Percentiles rank a stretch among this genome's conserved stretches.
Evolutionary conservation across 805 yeast genomes (phyloP).

Genomic region (Hanseniaspora valbyensis): DNA sequence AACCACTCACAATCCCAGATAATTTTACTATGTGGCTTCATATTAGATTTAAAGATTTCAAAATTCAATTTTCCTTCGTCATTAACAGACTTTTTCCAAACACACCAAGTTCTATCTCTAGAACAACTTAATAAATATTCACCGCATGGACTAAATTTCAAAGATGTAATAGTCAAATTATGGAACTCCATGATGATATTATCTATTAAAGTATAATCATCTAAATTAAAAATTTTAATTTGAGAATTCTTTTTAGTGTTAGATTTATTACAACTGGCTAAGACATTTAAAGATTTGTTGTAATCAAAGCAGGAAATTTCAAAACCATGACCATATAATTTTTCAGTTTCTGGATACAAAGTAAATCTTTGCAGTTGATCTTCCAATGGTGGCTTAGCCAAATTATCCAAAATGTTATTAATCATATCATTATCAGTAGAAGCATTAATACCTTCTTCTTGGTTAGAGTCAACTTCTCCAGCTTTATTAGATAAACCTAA

Average conservation of each 20-base stretch:
- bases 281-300: constrained; percentile 46
- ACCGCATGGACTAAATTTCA: constrained; percentile 63
- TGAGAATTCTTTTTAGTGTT: constrained; percentile 78
- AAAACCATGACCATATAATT: constrained; percentile 94
- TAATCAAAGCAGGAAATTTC: constrained; percentile 74
- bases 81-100: constrained; percentile 48
- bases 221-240: constrained; percentile 48
- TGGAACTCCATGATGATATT: constrained; percentile 55
- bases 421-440: constrained; percentile 34
- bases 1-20: constrained; percentile 94
- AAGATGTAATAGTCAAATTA: constrained; percentile 71
- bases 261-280: constrained; percentile 89
- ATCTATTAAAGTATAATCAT: constrained; percentile 44
- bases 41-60: constrained; percentile 35
- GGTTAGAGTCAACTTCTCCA: constrained; percentile 37
- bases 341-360: constrained; percentile 89
- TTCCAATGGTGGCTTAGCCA: constrained; percentile 66
- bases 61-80: constrained; percentile 23
- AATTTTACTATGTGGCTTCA: constrained; percentile 80
- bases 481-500: constrained; percentile 90
- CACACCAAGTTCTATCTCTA: constrained; percentile 75
- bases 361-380: constrained; percentile 86
- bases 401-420: constrained; percentile 36
- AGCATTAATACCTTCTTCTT: constrained; percentile 33
- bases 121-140: constrained; percentile 61